Percentiles rank a stretch among this genome's conserved stretches.
phyloP scores from a whole-genome alignment of 1,284 basidiomycete genomes.

The Ustilago cynodontis region DNA sequence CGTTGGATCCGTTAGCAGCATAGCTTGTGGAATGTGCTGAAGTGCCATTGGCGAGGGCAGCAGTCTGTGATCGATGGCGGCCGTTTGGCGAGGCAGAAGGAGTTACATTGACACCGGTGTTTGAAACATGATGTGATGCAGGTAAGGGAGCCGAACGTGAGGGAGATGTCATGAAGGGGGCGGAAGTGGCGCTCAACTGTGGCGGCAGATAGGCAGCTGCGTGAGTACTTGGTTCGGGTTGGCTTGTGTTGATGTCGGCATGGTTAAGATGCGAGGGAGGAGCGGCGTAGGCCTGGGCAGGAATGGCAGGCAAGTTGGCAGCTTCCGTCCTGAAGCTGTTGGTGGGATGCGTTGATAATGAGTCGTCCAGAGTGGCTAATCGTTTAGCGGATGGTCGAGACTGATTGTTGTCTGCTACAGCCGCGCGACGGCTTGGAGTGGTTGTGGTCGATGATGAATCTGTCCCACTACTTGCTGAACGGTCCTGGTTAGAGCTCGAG shows the following conservation, averaged over 20 bases:
- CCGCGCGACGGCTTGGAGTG: slow-evolving; percentile 13
- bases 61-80: slow-evolving; percentile 41
- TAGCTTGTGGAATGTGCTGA: slow-evolving; percentile 17
- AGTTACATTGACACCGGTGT: slow-evolving; percentile 1
- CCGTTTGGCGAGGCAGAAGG: slow-evolving; percentile 36
- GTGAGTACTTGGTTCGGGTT: slow-evolving; percentile 1
- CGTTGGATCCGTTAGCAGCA: slow-evolving; percentile 18
- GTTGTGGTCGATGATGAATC: slow-evolving; percentile 9
- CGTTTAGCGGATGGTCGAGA: slow-evolving; percentile 7
- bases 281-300: slow-evolving; percentile 26
- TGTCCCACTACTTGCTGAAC: not conserved
- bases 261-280: slow-evolving; percentile 2
- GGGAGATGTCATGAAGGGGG: slow-evolving; percentile 35
- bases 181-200: slow-evolving; percentile 12
- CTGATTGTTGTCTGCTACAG: slow-evolving; percentile 4
- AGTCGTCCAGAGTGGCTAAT: slow-evolving; percentile 11
- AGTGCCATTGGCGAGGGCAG: slow-evolving; percentile 26
- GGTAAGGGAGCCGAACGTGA: slow-evolving; percentile 34
- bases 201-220: slow-evolving; percentile 11
- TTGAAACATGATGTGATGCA: slow-evolving; percentile 12
- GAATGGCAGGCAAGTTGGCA: slow-evolving; percentile 32
- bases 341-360: slow-evolving; percentile 19
- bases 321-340: slow-evolving; percentile 17
- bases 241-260: not conserved
- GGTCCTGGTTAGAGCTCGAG: slow-evolving; percentile 3